Conservation (phyloP, 768 basidiomycete species). For the Fomitopsis pulvina region DNA sequence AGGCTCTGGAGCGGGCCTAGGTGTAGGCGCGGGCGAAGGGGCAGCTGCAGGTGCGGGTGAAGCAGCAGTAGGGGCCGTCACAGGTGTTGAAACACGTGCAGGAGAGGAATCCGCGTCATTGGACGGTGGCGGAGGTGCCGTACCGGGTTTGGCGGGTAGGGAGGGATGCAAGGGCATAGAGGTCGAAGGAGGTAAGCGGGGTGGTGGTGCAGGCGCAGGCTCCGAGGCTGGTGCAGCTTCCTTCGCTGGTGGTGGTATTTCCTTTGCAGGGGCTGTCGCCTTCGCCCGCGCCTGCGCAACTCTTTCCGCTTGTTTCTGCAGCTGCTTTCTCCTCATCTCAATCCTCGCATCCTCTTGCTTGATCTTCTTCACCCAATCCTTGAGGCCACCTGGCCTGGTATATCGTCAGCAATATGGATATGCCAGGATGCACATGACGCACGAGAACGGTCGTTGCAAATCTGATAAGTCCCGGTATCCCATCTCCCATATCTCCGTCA, state of each 20-base stretch:
- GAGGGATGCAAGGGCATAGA: constrained; percentile 55
- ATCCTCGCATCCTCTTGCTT: constrained; percentile 62
- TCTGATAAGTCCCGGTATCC: constrained; percentile 62
- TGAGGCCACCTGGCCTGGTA: constrained; percentile 67
- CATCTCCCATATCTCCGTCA: constrained; percentile 83
- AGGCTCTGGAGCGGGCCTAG: constrained; percentile 14
- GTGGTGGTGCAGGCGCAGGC: constrained; percentile 12
- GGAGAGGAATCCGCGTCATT: constrained; percentile 23
- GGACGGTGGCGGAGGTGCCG: constrained; percentile 25
- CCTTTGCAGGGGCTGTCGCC: constrained; percentile 22
- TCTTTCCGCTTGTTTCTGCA: constrained; percentile 32
- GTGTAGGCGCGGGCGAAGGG: constrained; percentile 13
- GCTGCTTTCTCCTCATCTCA: constrained; percentile 37
- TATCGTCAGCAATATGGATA: constrained; percentile 4
- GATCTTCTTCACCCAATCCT: constrained; percentile 66
- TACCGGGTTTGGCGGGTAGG: constrained; percentile 63
- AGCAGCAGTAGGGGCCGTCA: constrained; percentile 24
- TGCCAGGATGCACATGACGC: constrained; percentile 19
- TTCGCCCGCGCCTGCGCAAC: constrained; percentile 37
- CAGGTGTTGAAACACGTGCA: constrained; percentile 13
- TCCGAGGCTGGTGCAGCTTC: constrained; percentile 3
- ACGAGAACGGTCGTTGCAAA: constrained; percentile 64
- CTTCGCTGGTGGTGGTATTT: constrained; percentile 4
- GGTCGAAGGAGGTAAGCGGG: constrained; percentile 25
- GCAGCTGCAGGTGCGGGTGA: constrained; percentile 17